Base-by-base conservation (phyloP, 2,329 filamentous ascomycete species). In the Apiospora malaysiana region DNA sequence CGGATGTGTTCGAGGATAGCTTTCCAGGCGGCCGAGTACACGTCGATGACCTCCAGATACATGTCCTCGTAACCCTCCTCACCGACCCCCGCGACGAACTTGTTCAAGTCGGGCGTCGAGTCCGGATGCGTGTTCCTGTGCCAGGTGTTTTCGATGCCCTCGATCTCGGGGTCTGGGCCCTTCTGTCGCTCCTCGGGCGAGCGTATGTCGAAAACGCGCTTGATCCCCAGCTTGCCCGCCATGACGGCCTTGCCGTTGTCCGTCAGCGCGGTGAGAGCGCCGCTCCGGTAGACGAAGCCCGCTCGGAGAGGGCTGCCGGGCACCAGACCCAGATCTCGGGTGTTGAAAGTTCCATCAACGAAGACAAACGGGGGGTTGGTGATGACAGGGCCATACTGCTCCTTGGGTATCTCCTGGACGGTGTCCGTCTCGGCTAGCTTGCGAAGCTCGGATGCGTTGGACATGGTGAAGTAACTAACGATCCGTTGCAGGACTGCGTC, bases 131-230 rank as follows among this genome's bases (percentile, higher is more conserved):
- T 71, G 74, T 78, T 80, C 18, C 78, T 75, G 43, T 82, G 76
- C 84, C 85, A 89, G 0, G 85, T 80, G 69, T 81, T 84, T 71
- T 85, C 81, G n/a, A 86, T 79, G 2, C 84, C 84, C 0, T 78
- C 74, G n/a, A 87, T 73, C 0, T 72, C 76, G 4, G 86, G 86
- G 72, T 86, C 85, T 0, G 85, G 85, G n/a, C 76, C 77, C 2
- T 70, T 63, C 14, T 72, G 75, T 68, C 84, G 83, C 79, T 89
- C 87, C 43, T 74, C 73, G 10, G 79, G 77, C 56, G 83, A 84
- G 56, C 87, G 83, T 70, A 89, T 78, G 77, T 89, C 88, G 75
- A 88, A 88, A 68, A 89, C 75, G 70, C 81, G 82, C 71, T 78
- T 80, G 65, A 88, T 77, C 66, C 79, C 77, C 7, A 85, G 78